Evolutionary conservation across 2,329 filamentous ascomycete genomes (phyloP).

Genomic region (Cadophora sp.): DNA sequence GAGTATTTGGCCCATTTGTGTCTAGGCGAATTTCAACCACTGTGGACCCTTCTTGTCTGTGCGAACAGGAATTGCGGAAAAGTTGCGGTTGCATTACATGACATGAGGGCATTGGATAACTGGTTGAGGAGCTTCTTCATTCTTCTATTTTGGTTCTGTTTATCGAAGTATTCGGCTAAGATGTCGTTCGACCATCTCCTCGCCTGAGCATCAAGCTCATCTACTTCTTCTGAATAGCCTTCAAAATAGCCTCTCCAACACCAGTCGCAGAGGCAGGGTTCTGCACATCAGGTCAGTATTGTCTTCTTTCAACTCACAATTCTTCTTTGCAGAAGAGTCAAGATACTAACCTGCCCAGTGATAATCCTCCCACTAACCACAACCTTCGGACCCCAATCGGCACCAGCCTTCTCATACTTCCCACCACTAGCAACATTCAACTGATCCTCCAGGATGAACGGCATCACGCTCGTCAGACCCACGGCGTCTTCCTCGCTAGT

Average conservation of each 20-base stretch:
- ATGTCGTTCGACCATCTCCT: no score
- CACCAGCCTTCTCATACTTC: constrained; percentile 60
- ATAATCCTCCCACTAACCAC: constrained; percentile 48
- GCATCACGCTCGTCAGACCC: constrained; percentile 52
- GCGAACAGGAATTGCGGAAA: no score
- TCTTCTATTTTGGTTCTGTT: no score
- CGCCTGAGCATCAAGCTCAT: neutral
- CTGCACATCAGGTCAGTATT: neutral
- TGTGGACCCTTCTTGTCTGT: no score
- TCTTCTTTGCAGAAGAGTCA: neutral
- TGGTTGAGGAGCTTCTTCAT: no score
- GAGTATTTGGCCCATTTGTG: no score
- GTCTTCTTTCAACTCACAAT: neutral
- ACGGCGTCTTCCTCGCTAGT: constrained; percentile 57
- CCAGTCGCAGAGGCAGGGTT: constrained; percentile 50
- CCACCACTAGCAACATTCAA: constrained; percentile 56
- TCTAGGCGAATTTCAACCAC: no score
- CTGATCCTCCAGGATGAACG: constrained; percentile 67
- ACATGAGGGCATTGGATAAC: no score
- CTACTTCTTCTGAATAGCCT: constrained; percentile 30
- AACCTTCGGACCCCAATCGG: constrained; percentile 47
- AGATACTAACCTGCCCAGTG: constrained; percentile 46
- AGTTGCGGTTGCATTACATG: no score
- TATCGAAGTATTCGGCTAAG: no score
- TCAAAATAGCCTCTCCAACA: constrained; percentile 49